Evolutionary conservation across 371 early-diverging fungal species (phyloP).

Genomic region (Choanephora cucurbitarum): DNA sequence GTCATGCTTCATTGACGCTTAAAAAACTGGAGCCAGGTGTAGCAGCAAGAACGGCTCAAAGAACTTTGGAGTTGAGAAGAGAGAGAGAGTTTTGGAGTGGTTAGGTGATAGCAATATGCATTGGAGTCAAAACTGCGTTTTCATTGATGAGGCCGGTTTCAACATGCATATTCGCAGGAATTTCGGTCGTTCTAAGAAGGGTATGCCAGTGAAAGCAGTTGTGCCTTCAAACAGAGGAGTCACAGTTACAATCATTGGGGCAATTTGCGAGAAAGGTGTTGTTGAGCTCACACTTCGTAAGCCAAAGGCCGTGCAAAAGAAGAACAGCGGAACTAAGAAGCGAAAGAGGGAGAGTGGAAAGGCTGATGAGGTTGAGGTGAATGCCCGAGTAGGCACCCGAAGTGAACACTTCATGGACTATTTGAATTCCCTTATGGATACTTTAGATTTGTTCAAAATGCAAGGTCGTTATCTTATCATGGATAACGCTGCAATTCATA

Average conservation of each 20-base stretch:
- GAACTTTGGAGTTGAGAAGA: constrained; percentile 2
- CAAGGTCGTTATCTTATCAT: constrained; percentile 13
- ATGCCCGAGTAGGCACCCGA: constrained; percentile 17
- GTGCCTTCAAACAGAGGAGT: constrained; percentile 18
- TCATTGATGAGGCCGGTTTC: constrained; percentile 21
- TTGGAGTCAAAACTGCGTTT: constrained; percentile 14
- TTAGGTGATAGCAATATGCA: constrained; percentile 6
- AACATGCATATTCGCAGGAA: constrained; percentile 17
- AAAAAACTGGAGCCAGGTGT: constrained; percentile 8
- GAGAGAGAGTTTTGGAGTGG: constrained; percentile 9
- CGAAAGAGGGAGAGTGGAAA: background rate
- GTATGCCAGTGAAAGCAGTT: constrained; percentile 12
- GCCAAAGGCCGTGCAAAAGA: constrained; percentile 20
- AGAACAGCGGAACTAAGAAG: background rate
- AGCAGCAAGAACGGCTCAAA: constrained; percentile 1
- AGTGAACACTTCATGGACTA: constrained; percentile 18
- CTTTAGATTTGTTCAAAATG: constrained; percentile 9
- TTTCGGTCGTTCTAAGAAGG: constrained; percentile 17
- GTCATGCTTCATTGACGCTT: constrained; percentile 1
- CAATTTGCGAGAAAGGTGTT: constrained; percentile 19
- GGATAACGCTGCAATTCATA: constrained; percentile 17
- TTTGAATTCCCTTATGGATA: constrained; percentile 19
- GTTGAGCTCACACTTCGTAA: constrained; percentile 14
- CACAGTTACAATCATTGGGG: constrained; percentile 15
- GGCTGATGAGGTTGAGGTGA: constrained; percentile 7